Evolutionary conservation across 371 early-diverging fungal genomes (phyloP), one percentile per base, ranked within the genome.

Genomic region (Apophysomyces ossiformis): DNA sequence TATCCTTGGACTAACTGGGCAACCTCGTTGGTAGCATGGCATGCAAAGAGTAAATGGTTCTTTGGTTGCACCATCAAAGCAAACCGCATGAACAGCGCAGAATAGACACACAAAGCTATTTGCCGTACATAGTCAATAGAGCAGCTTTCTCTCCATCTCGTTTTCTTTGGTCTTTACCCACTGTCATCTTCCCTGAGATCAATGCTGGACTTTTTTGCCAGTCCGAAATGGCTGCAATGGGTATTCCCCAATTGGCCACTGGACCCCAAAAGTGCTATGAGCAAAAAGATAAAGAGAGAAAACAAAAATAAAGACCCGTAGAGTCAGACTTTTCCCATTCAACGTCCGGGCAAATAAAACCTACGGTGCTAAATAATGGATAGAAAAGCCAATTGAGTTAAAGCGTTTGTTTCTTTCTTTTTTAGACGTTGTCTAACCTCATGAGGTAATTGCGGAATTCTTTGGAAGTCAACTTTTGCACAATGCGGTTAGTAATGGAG

Each of bases 181-280:
- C 69, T 26, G 96, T 99, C 99, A 99, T 99, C 68, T 94, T 96
- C 63, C 95, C 95, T 43, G 92, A 92, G 74, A 99, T 99, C 73
- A 91, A 76, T 67, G 95, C 95, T 16, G 98, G 95, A 69, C 92
- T 91, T 80, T 97, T 95, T 66, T 91, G 85, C 67, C 88, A 88
- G 78, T 99, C 99, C 43, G 95, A 92, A 64, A 98, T 92, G 38
- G 97, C 99, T 36, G 98, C 98, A 47, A 95, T 69, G 57, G 99
- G 99, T 60, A 98, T 87, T 63, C 98, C 98, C 99, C 99, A 98
- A 87, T 97, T 98, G 61, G 95, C 97, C 38, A 94, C 91, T 59
- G 95, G 95, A 58, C 95, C 95, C 95, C 95, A 95, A 73, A 95
- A 95, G 69, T 95, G 95, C 90, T 90, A 76, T 62, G 43, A 43